Evolutionary conservation across 1,139 yeast genomes (phyloP).

Genomic region (Geotrichum bryndzae): DNA sequence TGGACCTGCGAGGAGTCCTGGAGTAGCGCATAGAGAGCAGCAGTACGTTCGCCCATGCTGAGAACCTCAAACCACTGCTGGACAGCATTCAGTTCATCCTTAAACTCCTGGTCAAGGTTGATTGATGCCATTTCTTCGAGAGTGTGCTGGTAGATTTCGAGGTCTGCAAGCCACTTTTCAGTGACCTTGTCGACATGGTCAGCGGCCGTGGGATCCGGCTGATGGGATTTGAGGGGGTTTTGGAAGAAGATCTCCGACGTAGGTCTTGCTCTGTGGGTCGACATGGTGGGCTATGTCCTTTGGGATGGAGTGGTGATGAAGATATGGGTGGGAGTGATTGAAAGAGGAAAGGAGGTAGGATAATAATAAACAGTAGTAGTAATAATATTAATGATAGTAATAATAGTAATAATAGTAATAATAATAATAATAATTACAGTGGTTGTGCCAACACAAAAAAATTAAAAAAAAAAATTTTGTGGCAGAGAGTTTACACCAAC

Average conservation of each 20-base stretch:
- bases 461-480: neutral
- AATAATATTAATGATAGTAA: no score
- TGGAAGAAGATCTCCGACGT: constrained; percentile 25
- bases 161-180: constrained; percentile 35
- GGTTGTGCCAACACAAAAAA: neutral
- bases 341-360: neutral
- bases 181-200: constrained; percentile 27
- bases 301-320: neutral
- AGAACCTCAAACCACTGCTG: constrained; percentile 38
- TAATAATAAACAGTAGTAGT: no score
- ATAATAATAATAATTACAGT: neutral
- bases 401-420: no score
- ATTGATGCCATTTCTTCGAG: constrained; percentile 37
- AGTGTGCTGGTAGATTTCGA: constrained; percentile 33
- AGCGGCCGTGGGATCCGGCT: constrained; percentile 9
- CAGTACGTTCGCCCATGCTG: constrained; percentile 37
- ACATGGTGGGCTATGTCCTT: neutral
- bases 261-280: constrained; percentile 25
- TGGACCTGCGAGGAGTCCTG: constrained; percentile 34
- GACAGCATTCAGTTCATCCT: constrained; percentile 32
- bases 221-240: constrained; percentile 2
- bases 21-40: constrained; percentile 36
- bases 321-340: no score
- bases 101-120: constrained; percentile 25
- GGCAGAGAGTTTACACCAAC: no score